These are phyloP conservation scores for Acacia crassicarpa DNA, from an alignment of 306 rosid genomes.

Conservation along the genomic window DNA sequence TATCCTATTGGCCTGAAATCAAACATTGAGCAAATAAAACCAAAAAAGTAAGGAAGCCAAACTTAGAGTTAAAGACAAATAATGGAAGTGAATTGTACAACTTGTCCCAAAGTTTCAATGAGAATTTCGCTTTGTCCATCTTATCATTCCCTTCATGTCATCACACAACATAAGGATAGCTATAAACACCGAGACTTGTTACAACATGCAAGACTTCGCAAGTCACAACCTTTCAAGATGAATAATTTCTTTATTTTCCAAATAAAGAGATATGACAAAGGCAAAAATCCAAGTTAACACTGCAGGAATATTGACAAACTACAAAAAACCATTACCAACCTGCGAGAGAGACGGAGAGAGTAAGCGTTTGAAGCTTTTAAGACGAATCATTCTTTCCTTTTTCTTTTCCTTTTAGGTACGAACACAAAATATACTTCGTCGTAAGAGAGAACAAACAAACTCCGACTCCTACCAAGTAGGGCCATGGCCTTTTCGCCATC, in stretches of 20 bases:
- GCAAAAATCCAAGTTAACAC: not conserved
- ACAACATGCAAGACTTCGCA: not conserved
- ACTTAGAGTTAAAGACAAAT: not conserved
- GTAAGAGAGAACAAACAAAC: not conserved
- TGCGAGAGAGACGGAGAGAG: conserved; percentile 48
- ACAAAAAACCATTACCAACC: conserved; percentile 26
- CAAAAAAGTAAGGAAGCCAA: not conserved
- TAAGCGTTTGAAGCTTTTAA: not conserved
- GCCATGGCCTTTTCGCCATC: not conserved
- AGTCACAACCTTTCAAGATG: not conserved
- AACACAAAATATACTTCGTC: not conserved
- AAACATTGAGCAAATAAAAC: not conserved
- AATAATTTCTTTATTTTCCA: not conserved
- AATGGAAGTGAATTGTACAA: not conserved
- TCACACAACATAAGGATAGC: not conserved
- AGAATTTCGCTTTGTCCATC: not conserved
- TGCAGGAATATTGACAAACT: not conserved
- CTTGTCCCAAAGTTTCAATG: not conserved
- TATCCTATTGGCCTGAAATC: conserved; percentile 60
- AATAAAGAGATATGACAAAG: not conserved
- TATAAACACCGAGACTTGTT: not conserved
- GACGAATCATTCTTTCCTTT: not conserved
- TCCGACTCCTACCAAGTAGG: not conserved
- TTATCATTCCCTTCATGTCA: not conserved
- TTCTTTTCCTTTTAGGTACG: not conserved